These are phyloP conservation scores for Crassisporium funariophilum DNA, from an alignment of 768 basidiomycete species.

Conservation along the genomic window DNA sequence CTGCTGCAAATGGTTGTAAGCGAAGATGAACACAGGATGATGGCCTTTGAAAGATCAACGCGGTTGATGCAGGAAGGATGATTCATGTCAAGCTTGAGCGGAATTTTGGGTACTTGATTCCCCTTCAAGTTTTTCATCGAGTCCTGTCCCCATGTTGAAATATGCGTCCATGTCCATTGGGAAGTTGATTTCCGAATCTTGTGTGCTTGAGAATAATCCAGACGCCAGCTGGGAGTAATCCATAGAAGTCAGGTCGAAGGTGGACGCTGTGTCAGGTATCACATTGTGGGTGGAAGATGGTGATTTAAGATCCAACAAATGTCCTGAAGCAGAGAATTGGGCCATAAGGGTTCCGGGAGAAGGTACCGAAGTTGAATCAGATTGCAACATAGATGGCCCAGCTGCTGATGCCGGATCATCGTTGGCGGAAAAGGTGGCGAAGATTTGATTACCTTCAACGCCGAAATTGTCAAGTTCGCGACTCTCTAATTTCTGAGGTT, in stretches of 20 bases:
- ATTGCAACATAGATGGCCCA: constrained; percentile 5
- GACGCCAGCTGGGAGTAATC: constrained; percentile 48
- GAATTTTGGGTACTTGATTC: constrained; percentile 1
- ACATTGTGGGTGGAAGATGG: constrained; percentile 26
- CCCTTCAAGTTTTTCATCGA: constrained; percentile 20
- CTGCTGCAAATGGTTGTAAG: too few relatives aligned
- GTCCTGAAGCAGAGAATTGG: constrained; percentile 40
- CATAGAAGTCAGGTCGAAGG: constrained; percentile 52
- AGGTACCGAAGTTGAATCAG: constrained; percentile 27
- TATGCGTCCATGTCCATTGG: constrained; percentile 56
- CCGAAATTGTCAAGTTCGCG: constrained; percentile 15
- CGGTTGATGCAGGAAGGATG: too few relatives aligned
- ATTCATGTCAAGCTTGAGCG: too few relatives aligned
- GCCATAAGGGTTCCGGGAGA: constrained; percentile 46
- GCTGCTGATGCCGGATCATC: constrained; percentile 7
- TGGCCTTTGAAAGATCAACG: too few relatives aligned
- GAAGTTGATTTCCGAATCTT: constrained; percentile 46
- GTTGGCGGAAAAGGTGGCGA: constrained; percentile 23
- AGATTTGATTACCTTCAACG: constrained; percentile 24
- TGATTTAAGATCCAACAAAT: constrained; percentile 21
- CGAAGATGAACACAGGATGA: too few relatives aligned
- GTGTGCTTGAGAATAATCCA: constrained; percentile 41
- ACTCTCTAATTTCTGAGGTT: constrained; percentile 6
- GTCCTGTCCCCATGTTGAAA: constrained; percentile 41
- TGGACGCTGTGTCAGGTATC: constrained; percentile 21